A percentile compares a stretch with the other conserved stretches of the same genome.
Conservation (phyloP, 2,329 filamentous ascomycete species). For the Grosmannia huntii region DNA sequence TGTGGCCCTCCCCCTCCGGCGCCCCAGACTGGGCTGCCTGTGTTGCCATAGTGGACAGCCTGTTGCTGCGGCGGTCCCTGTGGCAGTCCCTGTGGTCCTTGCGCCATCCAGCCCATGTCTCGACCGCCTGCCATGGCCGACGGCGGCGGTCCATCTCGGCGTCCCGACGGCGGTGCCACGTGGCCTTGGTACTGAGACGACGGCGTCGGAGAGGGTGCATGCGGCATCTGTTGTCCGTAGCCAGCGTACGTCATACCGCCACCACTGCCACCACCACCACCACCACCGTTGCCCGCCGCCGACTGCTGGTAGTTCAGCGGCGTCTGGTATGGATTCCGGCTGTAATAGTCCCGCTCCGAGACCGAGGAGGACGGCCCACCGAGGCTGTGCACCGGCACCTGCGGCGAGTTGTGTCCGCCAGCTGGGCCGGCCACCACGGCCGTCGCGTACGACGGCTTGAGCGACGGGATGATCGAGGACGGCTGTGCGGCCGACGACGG, state of each 20-base stretch:
- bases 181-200: slow-evolving; percentile 21
- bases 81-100: neutral
- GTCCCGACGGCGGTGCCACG: neutral
- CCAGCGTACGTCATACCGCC: neutral
- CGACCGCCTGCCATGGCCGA: neutral
- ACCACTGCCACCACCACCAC: neutral
- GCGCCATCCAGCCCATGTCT: neutral
- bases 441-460: too few relatives aligned
- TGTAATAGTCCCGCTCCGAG: slow-evolving; percentile 35
- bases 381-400: slow-evolving; percentile 34
- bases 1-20: slow-evolving; percentile 6
- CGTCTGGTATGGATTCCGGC: slow-evolving; percentile 20
- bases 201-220: slow-evolving; percentile 6
- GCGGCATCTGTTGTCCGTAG: slow-evolving; percentile 6
- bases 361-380: slow-evolving; percentile 20
- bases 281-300: neutral
- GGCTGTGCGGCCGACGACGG: slow-evolving; percentile 14
- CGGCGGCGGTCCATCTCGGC: neutral
- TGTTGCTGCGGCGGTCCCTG: neutral
- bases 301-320: slow-evolving; percentile 13
- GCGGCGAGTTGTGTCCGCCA: too few relatives aligned
- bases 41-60: neutral
- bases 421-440: too few relatives aligned
- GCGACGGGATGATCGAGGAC: slow-evolving; percentile 36
- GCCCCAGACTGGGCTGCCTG: neutral